Base-by-base conservation (phyloP, 2,329 filamentous ascomycete species). In the Colletotrichum filicis region DNA sequence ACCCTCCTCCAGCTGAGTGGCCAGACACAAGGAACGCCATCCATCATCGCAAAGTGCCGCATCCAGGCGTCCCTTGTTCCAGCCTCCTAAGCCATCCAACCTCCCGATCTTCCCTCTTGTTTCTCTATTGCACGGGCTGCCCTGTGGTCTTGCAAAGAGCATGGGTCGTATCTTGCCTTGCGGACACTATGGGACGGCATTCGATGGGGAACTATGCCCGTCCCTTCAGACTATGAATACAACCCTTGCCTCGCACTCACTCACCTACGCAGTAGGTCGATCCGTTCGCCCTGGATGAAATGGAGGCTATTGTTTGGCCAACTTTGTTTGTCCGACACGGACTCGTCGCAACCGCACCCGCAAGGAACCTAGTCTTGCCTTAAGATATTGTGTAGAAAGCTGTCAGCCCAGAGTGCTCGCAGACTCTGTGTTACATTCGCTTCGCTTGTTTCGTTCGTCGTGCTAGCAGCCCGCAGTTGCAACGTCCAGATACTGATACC, bases 241-340 rank as follows among this genome's bases (percentile, higher is more conserved):
- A n/a, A n/a, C 7, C 64, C 66, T 22, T 42, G 30, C 16, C 2
- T 53, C 28, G 35, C 37, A 46, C 37, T 14, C 8, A 35, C 19
- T 30, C 42, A 22, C 30, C 61, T 32, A 26, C 22, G 26, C 35
- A 42, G 32, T 19, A 42, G 37, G 37, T 42, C 6, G n/a, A 19
- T n/a, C 19, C 42, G 42, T 49, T 49, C 42, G 19, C 42, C 42
- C 16, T 49, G 19, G 19, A 49, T 49, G 42, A 49, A 49, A 49
- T 28, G 19, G 24, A 53, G 37, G 4, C n/a, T 32, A 28, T 52
- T 37, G 66, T 69, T 60, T 64, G 55, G 28, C 60, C 61, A 42
- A 42, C 57, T 57, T 24, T 61, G 66, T 60, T 73, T 62, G 61
- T 70, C 56, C 35, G 35, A 61, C 49, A 35, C 30, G 19, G 30